These are phyloP conservation scores for Trichoderma cornu-damae DNA, from an alignment of 2,329 filamentous ascomycete genomes.

Conservation along the genomic window DNA sequence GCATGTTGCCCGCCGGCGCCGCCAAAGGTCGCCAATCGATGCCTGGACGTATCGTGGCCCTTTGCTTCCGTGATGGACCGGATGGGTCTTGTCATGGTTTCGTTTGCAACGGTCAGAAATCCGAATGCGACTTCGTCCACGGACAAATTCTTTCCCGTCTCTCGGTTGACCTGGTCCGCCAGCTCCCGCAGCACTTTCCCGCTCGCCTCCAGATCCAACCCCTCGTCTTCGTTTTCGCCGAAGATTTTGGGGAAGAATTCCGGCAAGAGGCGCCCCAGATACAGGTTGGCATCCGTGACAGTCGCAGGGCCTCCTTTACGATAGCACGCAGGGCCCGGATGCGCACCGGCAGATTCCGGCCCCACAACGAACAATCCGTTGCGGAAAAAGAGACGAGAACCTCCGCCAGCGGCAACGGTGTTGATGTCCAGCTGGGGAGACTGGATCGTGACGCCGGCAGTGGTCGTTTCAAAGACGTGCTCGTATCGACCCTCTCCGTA, in stretches of 20 bases:
- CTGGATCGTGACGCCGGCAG: constrained; percentile 89
- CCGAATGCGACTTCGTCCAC: constrained; percentile 84
- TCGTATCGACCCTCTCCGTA: constrained; percentile 84
- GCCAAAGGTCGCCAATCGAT: constrained; percentile 87
- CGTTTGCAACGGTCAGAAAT: constrained; percentile 84
- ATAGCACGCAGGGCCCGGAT: constrained; percentile 87
- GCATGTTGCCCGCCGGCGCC: constrained; percentile 89
- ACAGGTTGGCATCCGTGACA: constrained; percentile 89
- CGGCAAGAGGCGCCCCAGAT: constrained; percentile 75
- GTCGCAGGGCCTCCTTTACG: constrained; percentile 83
- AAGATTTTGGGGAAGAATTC: constrained; percentile 97
- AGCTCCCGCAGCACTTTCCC: constrained; percentile 70
- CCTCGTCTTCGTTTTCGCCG: constrained; percentile 79
- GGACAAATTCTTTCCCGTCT: constrained; percentile 66
- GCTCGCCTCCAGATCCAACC: constrained; percentile 70
- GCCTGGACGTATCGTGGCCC: constrained; percentile 84
- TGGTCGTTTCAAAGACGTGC: constrained; percentile 91
- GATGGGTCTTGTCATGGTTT: constrained; percentile 87
- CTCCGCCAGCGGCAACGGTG: constrained; percentile 86
- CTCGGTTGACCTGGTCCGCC: constrained; percentile 70
- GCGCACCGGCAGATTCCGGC: constrained; percentile 81
- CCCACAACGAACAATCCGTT: constrained; percentile 90
- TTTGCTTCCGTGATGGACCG: constrained; percentile 87
- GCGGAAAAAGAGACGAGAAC: constrained; percentile 76
- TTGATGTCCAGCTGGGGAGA: constrained; percentile 92